phyloP scores from a whole-genome alignment of 2,329 filamentous ascomycete genomes.

The Leptographium lundbergii region DNA sequence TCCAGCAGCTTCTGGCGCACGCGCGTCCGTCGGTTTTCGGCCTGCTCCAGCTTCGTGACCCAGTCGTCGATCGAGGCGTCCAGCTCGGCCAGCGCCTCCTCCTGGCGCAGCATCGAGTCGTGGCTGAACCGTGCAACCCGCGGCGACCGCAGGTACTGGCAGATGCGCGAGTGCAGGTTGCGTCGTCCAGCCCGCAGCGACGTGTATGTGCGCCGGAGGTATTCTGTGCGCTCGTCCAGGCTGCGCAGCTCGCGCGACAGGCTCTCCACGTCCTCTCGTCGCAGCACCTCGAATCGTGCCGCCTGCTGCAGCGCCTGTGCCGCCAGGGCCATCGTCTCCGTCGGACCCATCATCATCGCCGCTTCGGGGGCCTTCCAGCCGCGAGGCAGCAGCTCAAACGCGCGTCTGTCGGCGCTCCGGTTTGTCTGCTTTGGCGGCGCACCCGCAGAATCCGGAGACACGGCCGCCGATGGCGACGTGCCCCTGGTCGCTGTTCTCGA shows the following conservation, averaged over 20 bases:
- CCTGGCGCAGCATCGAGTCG: constrained; percentile 65
- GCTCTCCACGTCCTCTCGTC: constrained; percentile 47
- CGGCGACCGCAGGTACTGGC: constrained; percentile 61
- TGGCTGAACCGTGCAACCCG: constrained; percentile 59
- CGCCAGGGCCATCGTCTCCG: constrained; percentile 39
- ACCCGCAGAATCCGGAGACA: constrained; percentile 13
- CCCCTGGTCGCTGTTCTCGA: constrained; percentile 1
- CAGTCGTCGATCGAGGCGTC: constrained; percentile 71
- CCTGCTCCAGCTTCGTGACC: constrained; percentile 66
- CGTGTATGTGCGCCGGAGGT: constrained; percentile 63
- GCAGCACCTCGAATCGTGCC: constrained; percentile 51
- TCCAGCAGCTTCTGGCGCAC: constrained; percentile 71
- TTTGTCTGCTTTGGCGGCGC: constrained; percentile 24
- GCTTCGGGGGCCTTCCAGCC: constrained; percentile 45
- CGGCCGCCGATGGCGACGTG: background rate
- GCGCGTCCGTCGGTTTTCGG: constrained; percentile 62
- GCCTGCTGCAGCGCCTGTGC: constrained; percentile 51
- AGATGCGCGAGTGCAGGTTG: constrained; percentile 65
- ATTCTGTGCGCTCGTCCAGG: constrained; percentile 67
- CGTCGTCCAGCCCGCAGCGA: constrained; percentile 64
- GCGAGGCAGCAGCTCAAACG: constrained; percentile 48
- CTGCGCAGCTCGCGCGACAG: constrained; percentile 61
- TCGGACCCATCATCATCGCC: constrained; percentile 28
- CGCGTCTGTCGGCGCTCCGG: constrained; percentile 39
- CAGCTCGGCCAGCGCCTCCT: constrained; percentile 65